Evolutionary conservation across 2,329 filamentous ascomycete genomes (phyloP), one percentile per base, ranked within the genome.

Genomic region (Ascochyta viciae-villosae): DNA sequence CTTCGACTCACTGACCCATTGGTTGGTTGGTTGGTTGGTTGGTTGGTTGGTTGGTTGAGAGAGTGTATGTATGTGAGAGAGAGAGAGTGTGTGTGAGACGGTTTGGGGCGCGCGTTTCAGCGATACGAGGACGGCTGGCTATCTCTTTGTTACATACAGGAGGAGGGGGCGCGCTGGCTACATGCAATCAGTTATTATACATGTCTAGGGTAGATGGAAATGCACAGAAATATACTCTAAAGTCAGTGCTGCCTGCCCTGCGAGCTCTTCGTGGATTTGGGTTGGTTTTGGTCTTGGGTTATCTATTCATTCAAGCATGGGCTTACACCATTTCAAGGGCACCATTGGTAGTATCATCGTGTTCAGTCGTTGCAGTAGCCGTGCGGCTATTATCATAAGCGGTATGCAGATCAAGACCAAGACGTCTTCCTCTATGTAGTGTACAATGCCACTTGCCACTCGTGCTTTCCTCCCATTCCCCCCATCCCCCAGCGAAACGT

Each of bases 351-450:
- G 33, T 35, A 35, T 6, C 3, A 35, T 35, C 16, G 22, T 44
- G 37, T 43, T 57, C 44, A 45, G 48, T 55, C 50, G 47, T 42
- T 50, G 55, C 50, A 58, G 54, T 58, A 54, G 23, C 45, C 29
- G 39, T 54, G 46, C 50, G 41, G 49, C 42, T 40, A 31, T 41
- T 22, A 24, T 6, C 34, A 33, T 50, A 31, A 47, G 43, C 43
- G 41, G 45, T 43, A 45, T 53, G 49, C 35, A 45, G 31, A 50
- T 27, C 33, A 34, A 34, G 44, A 58, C 50, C 34, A 37, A 41
- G 23, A n/a, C 34, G 35, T 42, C 55, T 52, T 44, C 41, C 55
- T 61, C 63, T 63, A 63, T 51, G 49, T 65, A 67, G 60, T 63
- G 47, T 67, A 67, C 65, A 65, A 57, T 45, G 35, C 47, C 54